Evolutionary conservation across 495 filamentous ascomycete species (phyloP), one percentile per base, ranked within the genome.

Genomic region (Podospora anserina): DNA sequence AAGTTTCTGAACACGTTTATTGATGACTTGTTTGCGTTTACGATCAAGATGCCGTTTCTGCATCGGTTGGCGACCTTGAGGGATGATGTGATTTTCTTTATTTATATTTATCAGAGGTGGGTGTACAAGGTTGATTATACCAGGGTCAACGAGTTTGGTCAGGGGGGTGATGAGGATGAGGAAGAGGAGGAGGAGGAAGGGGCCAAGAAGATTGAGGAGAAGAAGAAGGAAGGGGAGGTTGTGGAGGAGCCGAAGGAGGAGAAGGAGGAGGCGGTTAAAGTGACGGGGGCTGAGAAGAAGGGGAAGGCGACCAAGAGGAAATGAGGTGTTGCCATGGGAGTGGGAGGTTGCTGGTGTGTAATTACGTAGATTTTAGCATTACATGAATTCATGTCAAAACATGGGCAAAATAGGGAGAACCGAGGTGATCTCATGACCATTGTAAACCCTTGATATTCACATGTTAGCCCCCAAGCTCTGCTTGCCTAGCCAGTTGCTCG

Each of bases 51-150:
- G 95, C 95, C 95, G 2, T 91, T 91, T 72, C 85, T 98, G 39
- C 96, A 99, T 78, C 87, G 95, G n/a, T 83, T 99, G 55, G 94
- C 96, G 0, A 98, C 96, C 15, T 83, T 99, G 68, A 84, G 95
- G 63, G 95, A 99, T 73, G 95, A 99, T 75, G 86, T 99, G 64
- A 97, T 99, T 75, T 99, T 98, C 85, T 99, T 99, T 77, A 85
- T 99, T 64, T 98, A 97, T 78, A 71, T 99, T n/a, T 99, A 99
- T 80, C 95, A 99, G 79, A 86, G 89, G 67, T 99, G 87, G 84
- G 89, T 89, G 70, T 99, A 99, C 82, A 94, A 90, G 81, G 85
- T 96, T 68, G 95, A 99, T 78, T 94, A 92, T 77, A 91, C 88
- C 18, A 85, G 95, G 56, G 90, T 99, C 77, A 99, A 99, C 78